Conservation (phyloP, 2,329 filamentous ascomycete species). For the Boeremia exigua region DNA sequence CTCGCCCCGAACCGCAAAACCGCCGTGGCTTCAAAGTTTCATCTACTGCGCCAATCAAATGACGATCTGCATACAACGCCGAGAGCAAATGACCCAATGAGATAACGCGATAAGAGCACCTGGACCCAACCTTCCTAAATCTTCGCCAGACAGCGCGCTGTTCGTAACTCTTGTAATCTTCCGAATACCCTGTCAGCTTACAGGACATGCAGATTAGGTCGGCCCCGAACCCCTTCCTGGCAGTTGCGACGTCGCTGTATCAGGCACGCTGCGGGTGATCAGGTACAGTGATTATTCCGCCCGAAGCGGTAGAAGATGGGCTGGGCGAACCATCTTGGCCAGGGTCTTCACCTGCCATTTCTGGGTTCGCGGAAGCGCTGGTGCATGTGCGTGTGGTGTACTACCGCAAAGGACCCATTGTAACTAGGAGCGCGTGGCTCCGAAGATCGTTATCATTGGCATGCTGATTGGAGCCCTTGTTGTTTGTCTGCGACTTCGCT, state of each 20-base stretch:
- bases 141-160: constrained; percentile 13
- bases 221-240: constrained; percentile 35
- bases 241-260: constrained; percentile 28
- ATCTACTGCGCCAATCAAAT: constrained; percentile 35
- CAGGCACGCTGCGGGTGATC: constrained; percentile 20
- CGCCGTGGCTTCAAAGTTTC: constrained; percentile 22
- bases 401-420: constrained; percentile 19
- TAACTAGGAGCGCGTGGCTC: constrained; percentile 28
- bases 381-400: constrained; percentile 21
- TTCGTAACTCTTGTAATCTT: constrained; percentile 28
- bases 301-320: constrained; percentile 24
- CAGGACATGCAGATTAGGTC: constrained; percentile 33
- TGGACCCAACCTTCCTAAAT: constrained; percentile 19
- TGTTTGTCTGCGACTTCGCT: constrained; percentile 13
- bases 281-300: constrained; percentile 27
- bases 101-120: constrained; percentile 37
- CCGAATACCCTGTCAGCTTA: constrained; percentile 22
- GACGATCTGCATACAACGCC: constrained; percentile 23
- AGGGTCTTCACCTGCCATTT: constrained; percentile 35
- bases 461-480: constrained; percentile 16
- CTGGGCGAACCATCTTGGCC: constrained; percentile 27
- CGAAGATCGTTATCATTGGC: constrained; percentile 42
- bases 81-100: constrained; percentile 34
- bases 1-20: constrained; percentile 28
- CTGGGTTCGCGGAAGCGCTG: constrained; percentile 26